A percentile compares a stretch with the other conserved stretches of the same genome.
Conservation (phyloP, 495 filamentous ascomycete species). For the Amphirosellinia nigrospora region DNA sequence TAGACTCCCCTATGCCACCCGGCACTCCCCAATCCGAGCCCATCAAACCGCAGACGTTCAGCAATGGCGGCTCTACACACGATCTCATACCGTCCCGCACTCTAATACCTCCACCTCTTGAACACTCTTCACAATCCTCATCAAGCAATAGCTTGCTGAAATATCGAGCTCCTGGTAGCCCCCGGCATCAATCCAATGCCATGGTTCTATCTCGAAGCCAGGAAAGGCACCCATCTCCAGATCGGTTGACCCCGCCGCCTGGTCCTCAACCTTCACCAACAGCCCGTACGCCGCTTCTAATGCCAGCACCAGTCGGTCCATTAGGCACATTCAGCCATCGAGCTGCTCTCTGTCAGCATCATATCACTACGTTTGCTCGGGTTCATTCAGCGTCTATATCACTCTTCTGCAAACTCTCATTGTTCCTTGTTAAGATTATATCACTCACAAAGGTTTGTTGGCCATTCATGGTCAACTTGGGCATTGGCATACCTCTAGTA, state of each 20-base stretch:
- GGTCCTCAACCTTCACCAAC: conserved; percentile 41
- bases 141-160: conserved; percentile 41
- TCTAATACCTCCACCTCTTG: conserved; percentile 37
- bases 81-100: conserved; percentile 42
- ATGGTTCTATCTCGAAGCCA: conserved; percentile 44
- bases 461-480: conserved; percentile 49
- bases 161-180: conserved; percentile 35
- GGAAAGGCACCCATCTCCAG: conserved; percentile 38
- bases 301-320: conserved; percentile 61
- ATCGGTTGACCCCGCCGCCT: conserved; percentile 25
- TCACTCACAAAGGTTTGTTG: conserved; percentile 51
- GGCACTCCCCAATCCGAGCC: conserved; percentile 53
- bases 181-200: conserved; percentile 41
- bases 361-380: conserved; percentile 27
- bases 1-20: conserved; percentile 59
- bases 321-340: conserved; percentile 46
- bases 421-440: conserved; percentile 49
- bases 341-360: conserved; percentile 40
- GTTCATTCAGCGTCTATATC: conserved; percentile 31
- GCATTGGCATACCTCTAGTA: conserved; percentile 43
- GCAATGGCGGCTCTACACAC: conserved; percentile 28
- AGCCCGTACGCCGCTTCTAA: conserved; percentile 56
- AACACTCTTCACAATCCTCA: conserved; percentile 36
- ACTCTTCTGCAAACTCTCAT: conserved; percentile 39
- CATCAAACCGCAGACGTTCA: conserved; percentile 35